Percentiles rank a stretch among this genome's conserved stretches.
These are phyloP conservation scores for Modicella reniformis DNA, from an alignment of 371 early-diverging fungal species.

Conservation along the genomic window DNA sequence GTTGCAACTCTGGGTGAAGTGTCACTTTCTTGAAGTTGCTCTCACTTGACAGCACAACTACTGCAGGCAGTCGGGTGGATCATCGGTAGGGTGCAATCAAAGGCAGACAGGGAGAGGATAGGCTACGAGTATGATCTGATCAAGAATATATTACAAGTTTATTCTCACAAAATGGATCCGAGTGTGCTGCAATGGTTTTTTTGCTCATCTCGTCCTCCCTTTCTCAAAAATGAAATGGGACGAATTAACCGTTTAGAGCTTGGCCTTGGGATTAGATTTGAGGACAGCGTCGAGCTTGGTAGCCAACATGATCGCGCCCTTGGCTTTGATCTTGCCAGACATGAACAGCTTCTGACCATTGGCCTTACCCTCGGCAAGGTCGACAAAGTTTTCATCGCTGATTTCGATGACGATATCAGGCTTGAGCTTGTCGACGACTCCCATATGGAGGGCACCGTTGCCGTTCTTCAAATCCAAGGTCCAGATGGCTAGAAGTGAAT, in stretches of 20 bases:
- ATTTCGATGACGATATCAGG: constrained; percentile 75
- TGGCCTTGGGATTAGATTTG: constrained; percentile 63
- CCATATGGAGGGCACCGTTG: constrained; percentile 63
- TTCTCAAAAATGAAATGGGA: neutral
- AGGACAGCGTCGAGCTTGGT: constrained; percentile 79
- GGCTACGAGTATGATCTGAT: no score
- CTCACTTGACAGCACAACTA: no score
- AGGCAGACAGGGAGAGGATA: no score
- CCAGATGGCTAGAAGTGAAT: constrained; percentile 65
- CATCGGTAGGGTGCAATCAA: no score
- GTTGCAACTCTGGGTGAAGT: no score
- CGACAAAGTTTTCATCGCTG: constrained; percentile 84
- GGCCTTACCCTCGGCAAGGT: constrained; percentile 84
- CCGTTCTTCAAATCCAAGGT: constrained; percentile 79
- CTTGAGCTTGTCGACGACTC: constrained; percentile 66
- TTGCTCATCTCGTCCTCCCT: no score
- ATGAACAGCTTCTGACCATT: constrained; percentile 84
- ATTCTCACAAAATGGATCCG: no score
- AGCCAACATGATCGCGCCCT: constrained; percentile 90
- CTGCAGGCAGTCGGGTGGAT: no score
- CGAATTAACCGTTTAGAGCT: constrained; percentile 56
- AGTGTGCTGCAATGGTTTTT: no score
- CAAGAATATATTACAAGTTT: no score
- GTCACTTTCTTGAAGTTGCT: no score
- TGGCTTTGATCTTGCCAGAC: constrained; percentile 80